Evolutionary conservation across 768 basidiomycete species (phyloP).

Genomic region (Amanita brunnescens): DNA sequence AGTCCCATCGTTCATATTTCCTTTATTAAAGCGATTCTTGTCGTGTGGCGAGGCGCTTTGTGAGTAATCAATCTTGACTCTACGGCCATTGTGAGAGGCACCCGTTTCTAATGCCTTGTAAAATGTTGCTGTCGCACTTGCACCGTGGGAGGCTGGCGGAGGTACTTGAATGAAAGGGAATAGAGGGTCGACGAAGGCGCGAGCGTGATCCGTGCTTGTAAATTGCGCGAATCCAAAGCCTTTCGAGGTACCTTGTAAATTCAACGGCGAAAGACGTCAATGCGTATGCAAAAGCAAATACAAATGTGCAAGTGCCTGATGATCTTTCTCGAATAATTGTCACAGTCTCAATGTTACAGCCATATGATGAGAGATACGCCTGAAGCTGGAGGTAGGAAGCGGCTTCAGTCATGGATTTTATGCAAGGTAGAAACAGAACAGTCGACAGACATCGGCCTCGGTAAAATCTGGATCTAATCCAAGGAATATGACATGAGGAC

Average conservation of each 20-base stretch:
- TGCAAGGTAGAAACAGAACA: slow-evolving; percentile 22
- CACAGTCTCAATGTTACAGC: slow-evolving; percentile 74
- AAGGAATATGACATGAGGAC: slow-evolving; percentile 91
- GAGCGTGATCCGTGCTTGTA: slow-evolving; percentile 74
- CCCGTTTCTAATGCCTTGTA: slow-evolving; percentile 71
- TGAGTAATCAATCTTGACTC: slow-evolving; percentile 95
- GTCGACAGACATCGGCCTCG: slow-evolving; percentile 80
- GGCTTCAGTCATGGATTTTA: slow-evolving; percentile 27
- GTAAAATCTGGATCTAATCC: slow-evolving; percentile 88
- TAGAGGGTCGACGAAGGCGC: slow-evolving; percentile 82
- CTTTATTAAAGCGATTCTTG: slow-evolving; percentile 47
- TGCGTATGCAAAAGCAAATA: slow-evolving; percentile 59
- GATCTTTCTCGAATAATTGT: slow-evolving; percentile 95
- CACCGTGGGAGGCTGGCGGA: slow-evolving; percentile 84
- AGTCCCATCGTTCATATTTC: slow-evolving; percentile 84
- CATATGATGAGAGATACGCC: slow-evolving; percentile 62
- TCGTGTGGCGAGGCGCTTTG: slow-evolving; percentile 73
- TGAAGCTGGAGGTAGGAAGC: slow-evolving; percentile 54
- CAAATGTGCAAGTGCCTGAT: slow-evolving; percentile 90
- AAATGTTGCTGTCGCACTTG: slow-evolving; percentile 61
- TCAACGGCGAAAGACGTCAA: slow-evolving; percentile 65
- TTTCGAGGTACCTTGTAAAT: slow-evolving; percentile 85
- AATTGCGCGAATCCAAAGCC: slow-evolving; percentile 98
- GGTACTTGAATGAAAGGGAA: slow-evolving; percentile 91
- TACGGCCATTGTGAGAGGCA: slow-evolving; percentile 63